Evolutionary conservation across 1,284 basidiomycete genomes (phyloP).

Genomic region (Ganoderma boninense): DNA sequence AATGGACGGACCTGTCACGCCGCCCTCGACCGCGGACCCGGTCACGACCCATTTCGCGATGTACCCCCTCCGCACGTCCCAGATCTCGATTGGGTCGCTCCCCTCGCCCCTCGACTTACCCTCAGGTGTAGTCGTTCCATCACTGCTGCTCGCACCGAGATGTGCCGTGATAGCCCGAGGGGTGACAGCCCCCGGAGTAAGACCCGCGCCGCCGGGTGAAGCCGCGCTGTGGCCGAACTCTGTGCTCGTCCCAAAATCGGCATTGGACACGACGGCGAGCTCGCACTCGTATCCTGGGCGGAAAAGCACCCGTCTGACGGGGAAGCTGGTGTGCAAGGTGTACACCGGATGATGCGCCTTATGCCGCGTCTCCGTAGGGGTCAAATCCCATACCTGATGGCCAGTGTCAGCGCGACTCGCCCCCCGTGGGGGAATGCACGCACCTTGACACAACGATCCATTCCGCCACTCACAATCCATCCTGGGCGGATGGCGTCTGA

Average conservation of each 20-base stretch:
- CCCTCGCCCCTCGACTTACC: conserved; percentile 39
- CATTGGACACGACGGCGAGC: conserved; percentile 75
- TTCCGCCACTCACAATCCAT: conserved; percentile 86
- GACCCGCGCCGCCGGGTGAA: conserved; percentile 17
- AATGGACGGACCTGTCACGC: conserved; percentile 66
- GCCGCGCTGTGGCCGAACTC: conserved; percentile 29
- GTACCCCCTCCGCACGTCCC: conserved; percentile 87
- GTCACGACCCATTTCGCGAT: conserved; percentile 84
- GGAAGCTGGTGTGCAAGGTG: conserved; percentile 78
- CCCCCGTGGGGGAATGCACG: no score
- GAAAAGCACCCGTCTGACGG: conserved; percentile 81
- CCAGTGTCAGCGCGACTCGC: conserved; percentile 9
- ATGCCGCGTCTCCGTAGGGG: conserved; percentile 55
- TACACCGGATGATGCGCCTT: conserved; percentile 73
- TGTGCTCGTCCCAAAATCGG: conserved; percentile 56
- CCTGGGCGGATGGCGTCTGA: conserved; percentile 56
- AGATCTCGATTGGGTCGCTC: conserved; percentile 80
- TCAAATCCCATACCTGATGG: conserved; percentile 80
- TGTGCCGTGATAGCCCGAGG: conserved; percentile 27
- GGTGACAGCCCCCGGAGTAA: conserved; percentile 15
- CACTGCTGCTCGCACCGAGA: conserved; percentile 14
- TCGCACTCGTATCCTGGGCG: conserved; percentile 85
- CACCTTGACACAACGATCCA: conserved; percentile 86
- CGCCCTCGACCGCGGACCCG: conserved; percentile 69
- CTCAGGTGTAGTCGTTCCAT: conserved; percentile 21